Base-by-base conservation (phyloP, 2,329 filamentous ascomycete genomes). In the Phyllachora maydis region DNA sequence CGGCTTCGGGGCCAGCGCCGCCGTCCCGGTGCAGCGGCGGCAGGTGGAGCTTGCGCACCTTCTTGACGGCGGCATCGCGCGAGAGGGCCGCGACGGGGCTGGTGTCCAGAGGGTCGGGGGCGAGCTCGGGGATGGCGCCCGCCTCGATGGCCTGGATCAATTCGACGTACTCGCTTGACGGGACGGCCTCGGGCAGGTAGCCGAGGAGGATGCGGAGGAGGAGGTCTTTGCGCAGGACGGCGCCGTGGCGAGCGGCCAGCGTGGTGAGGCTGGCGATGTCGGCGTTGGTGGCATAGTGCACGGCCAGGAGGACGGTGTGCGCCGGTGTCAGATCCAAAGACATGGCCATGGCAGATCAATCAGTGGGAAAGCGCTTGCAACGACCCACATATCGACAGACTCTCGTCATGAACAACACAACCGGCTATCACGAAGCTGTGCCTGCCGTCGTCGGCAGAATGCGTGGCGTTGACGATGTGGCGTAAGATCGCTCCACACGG, bases 151-250 rank as follows among this genome's bases (percentile, higher is more conserved):
- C 57, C 34, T 60, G 46, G 11, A 82, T 39, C 24, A 78, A 61
- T 9, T 51, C 50, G 11, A 65, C 50, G 39, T 83, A 83, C 21
- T 53, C 42, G n/a, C 46, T 47, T 4, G 78, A 67, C 4, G 62
- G 61, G 4, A 67, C 40, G 20, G 62, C 71, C 44, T 85, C 77
- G 14, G 81, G 79, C 1, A 90, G 56, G 39, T 73, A 78, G 11
- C 72, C 78, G 21, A 90, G 58, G 12, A 90, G 49, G 25, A 88
- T 68, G 21, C 73, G 68, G 28, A 88, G 54, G 13, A 78, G 41
- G 9, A 81, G 50, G 27, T 75, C 65, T 21, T 62, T 58, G 14
- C 60, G 55, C 26, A 88, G 52, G 18, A 70, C 56, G 26, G 59
- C 50, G 25, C 49, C 46, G 34, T 75, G 52, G 18, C 55, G 50